Evolutionary conservation across 805 yeast genomes (phyloP), one percentile per base, ranked within the genome.

Genomic region (Wickerhamiella bombiphila): DNA sequence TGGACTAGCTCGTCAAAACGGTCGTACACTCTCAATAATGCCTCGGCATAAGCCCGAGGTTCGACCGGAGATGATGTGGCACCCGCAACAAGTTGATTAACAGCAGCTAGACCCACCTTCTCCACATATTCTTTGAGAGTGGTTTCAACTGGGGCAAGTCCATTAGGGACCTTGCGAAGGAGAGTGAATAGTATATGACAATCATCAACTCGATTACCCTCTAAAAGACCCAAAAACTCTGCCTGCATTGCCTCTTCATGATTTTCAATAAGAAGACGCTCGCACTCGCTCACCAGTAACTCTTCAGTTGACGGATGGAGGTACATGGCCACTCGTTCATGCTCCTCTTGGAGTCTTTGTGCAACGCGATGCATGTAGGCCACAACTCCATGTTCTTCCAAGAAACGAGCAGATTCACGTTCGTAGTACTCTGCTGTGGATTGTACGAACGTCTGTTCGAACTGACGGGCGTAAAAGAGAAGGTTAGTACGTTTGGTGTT

Each of bases 361-460:
- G 80, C 85, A 29, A 94, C 94, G 56, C 78, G 81, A 43, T 70
- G 73, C 71, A 91, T 76, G 61, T 91, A 91, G 52, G 83, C 94
- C 18, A 86, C 88, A 35, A 88, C 88, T 46, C 83, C 79, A 56
- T 85, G 80, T 22, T 72, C 70, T 3, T 68, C 59, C 42, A 91
- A 64, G 54, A 75, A 85, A 31, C 65, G 66, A 14, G 63, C 60
- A 29, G 91, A 74, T 58, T 85, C 95, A 32, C 64, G 64, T 17
- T 65, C 61, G 59, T 81, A 83, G 54, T 75, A 82, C 28, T 54
- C 46, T 13, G 45, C 49, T 3, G 69, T 64, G 19, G 72, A 76
- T 18, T 70, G 73, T 46, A 91, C 65, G 55, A 83, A 91, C 29
- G 74, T 72, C 62, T 26, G 66, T 57, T 91, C 95, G 52, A 88